These are phyloP conservation scores for Cercospora citrullina DNA, from an alignment of 2,329 filamentous ascomycete genomes.

Conservation along the genomic window DNA sequence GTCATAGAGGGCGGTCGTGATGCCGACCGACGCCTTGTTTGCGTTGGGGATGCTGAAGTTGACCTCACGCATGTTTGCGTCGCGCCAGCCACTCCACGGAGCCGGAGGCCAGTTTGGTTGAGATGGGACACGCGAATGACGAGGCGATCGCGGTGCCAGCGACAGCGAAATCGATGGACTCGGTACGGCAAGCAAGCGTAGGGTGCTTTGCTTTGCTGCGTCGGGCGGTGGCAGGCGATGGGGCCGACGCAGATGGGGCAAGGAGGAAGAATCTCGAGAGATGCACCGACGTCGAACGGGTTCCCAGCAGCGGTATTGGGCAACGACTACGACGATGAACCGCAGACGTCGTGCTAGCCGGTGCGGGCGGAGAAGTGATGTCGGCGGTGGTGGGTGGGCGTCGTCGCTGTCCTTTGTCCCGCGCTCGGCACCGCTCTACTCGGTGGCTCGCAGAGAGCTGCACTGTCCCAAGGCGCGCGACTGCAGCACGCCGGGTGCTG, in stretches of 20 bases:
- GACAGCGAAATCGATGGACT: conserved; percentile 18
- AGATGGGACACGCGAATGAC: conserved; percentile 1
- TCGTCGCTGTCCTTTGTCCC: background rate
- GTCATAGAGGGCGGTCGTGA: conserved; percentile 97
- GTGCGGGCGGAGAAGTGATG: background rate
- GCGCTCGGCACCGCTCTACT: background rate
- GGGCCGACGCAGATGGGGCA: background rate
- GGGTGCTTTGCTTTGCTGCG: conserved; percentile 1
- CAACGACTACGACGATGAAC: background rate
- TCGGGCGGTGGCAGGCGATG: conserved; percentile 17
- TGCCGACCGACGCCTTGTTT: conserved; percentile 98
- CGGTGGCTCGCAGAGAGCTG: background rate
- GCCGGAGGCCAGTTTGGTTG: conserved; percentile 3
- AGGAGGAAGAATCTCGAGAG: background rate
- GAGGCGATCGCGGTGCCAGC: background rate
- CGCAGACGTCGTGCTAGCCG: background rate
- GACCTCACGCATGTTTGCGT: conserved; percentile 89
- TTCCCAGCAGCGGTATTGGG: background rate
- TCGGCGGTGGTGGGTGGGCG: background rate
- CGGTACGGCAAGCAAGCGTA: conserved; percentile 12
- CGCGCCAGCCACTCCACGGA: conserved; percentile 18
- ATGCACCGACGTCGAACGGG: background rate
- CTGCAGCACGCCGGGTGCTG: conserved; percentile 11
- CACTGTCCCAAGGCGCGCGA: background rate
- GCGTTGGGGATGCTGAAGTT: conserved; percentile 99